Base-by-base conservation (phyloP, 2,329 filamentous ascomycete genomes). In the Fusarium staphyleae region DNA sequence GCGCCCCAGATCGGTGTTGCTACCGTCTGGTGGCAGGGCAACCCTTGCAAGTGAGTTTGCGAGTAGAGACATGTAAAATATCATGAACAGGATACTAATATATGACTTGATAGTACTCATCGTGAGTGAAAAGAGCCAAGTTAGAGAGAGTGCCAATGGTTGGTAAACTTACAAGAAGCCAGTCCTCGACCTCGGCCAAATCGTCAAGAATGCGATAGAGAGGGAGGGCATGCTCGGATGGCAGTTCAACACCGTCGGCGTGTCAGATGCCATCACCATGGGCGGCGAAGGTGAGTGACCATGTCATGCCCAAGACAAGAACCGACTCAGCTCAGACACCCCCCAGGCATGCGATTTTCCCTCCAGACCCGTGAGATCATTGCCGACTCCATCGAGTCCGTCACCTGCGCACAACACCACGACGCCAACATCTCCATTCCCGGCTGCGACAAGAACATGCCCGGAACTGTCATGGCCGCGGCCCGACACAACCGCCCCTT, bases 391-490 rank as follows among this genome's bases (percentile, higher is more conserved):
- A 92, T 97, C 68, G 93, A 98, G 77, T 93, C 90, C 2, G 90
- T 96, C 32, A 97, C 92, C 1, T 93, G 89, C 71, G 93, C 90
- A 5, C 93, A 97, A 72, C 89, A 89, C 65, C 91, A 97, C 74
- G 93, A 97, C 71, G 93, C 92, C 52, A 96, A 93, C 73, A 93
- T 97, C 71, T 87, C 90, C 24, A 93, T 97, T 65, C 92, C 93
- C 0, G 93, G 93, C 10, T 97, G 93, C 72, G 93, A 97, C 78
- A 97, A 97, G 83, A 97, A 97, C 74, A 97, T 97, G 93, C 93
- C 93, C 0, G 93, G 93, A 60, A 88, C 90, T 13, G 81, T 95
- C 59, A 96, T 96, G 87, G 92, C 90, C 0, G 92, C 95, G 69
- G 91, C 90, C 12, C 85, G 93, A 51, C 91, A 96, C 75, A 97